Conservation (phyloP, 2,329 filamentous ascomycete species). For the Ambrosiella xylebori region DNA sequence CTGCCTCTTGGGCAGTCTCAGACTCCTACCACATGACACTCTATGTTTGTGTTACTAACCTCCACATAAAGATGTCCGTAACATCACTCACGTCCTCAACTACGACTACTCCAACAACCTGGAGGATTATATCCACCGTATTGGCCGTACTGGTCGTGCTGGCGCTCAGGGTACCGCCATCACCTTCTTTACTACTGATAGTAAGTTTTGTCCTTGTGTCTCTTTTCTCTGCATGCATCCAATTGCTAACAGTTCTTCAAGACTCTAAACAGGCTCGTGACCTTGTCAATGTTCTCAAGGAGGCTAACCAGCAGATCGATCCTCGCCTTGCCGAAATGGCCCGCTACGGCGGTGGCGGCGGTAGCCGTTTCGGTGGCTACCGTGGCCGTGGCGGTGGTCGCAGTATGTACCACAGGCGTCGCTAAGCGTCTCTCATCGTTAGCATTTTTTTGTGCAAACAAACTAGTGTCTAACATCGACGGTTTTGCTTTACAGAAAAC, state of each 20-base stretch:
- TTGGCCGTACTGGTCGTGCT: conserved; percentile 89
- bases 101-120: conserved; percentile 99
- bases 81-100: conserved; percentile 99
- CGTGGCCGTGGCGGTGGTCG: conserved; percentile 41
- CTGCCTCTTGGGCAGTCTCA: conserved; percentile 25
- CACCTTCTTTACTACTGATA: conserved; percentile 97
- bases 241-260: conserved; percentile 27
- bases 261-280: conserved; percentile 93
- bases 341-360: conserved; percentile 74
- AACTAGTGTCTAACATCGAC: conserved; percentile 6
- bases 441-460: conserved; percentile 6
- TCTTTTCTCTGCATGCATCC: not conserved
- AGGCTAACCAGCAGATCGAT: conserved; percentile 97
- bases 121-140: conserved; percentile 96
- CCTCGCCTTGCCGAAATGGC: conserved; percentile 91
- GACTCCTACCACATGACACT: conserved; percentile 16
- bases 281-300: conserved; percentile 76
- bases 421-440: not conserved
- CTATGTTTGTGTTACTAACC: conserved; percentile 28
- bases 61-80: conserved; percentile 76
- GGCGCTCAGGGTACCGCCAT: conserved; percentile 92
- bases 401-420: conserved; percentile 27
- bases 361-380: conserved; percentile 57
- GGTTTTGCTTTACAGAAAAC: not conserved
- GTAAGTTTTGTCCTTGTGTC: conserved; percentile 39